Conservation (phyloP, 768 basidiomycete genomes). For the Lactarius sanguifluus region DNA sequence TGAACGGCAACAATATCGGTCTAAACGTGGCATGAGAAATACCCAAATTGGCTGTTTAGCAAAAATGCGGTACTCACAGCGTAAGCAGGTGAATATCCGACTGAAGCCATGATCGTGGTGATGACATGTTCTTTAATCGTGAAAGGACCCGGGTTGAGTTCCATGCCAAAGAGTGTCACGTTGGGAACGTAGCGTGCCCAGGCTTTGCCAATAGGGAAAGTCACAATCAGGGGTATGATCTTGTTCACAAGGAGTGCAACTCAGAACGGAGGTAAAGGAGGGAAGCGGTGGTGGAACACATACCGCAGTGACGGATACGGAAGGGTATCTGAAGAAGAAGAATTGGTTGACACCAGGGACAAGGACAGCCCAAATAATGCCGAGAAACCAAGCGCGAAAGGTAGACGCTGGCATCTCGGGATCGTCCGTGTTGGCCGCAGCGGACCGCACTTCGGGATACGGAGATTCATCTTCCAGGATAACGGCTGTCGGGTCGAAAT, state of each 20-base stretch:
- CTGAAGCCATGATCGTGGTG: constrained; percentile 44
- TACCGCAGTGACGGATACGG: constrained; percentile 31
- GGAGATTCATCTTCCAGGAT: constrained; percentile 47
- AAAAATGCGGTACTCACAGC: constrained; percentile 30
- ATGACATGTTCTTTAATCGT: constrained; percentile 71
- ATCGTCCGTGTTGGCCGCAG: constrained; percentile 51
- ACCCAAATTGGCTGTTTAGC: neutral
- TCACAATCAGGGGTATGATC: constrained; percentile 65
- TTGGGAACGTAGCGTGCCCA: constrained; percentile 57
- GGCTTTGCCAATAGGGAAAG: constrained; percentile 61
- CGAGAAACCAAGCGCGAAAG: constrained; percentile 41
- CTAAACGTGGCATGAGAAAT: constrained; percentile 10
- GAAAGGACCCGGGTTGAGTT: constrained; percentile 68
- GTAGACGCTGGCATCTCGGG: constrained; percentile 40
- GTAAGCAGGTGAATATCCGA: constrained; percentile 38
- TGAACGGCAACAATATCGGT: constrained; percentile 50
- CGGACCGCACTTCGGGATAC: constrained; percentile 53
- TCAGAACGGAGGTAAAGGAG: neutral
- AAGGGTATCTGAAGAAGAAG: constrained; percentile 68
- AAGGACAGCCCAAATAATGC: constrained; percentile 50
- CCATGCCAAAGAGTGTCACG: constrained; percentile 50
- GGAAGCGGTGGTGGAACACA: neutral
- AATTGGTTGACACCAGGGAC: constrained; percentile 76
- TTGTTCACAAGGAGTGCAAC: neutral
- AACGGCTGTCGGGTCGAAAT: constrained; percentile 12